Conservation (phyloP, 176 grass and related monocot species). For the Oryza longistaminata region DNA sequence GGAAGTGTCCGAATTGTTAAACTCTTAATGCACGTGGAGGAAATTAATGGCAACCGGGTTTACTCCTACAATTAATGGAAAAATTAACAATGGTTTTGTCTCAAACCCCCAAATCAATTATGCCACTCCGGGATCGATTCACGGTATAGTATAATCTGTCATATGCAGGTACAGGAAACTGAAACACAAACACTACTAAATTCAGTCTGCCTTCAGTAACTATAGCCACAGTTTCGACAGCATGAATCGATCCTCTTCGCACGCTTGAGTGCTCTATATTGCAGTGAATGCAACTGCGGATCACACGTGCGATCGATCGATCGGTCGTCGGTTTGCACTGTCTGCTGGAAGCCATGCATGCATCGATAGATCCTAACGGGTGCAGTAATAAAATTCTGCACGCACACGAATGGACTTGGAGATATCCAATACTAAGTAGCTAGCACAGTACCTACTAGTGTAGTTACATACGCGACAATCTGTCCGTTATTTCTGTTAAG, state of each 20-base stretch:
- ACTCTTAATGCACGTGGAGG: neutral
- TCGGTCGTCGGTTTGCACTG: neutral
- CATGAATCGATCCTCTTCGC: neutral
- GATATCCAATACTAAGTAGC: no score
- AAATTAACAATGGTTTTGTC: neutral
- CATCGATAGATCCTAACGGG: neutral
- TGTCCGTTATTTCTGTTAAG: neutral
- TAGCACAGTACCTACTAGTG: no score
- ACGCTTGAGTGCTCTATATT: neutral
- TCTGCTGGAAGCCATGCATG: neutral
- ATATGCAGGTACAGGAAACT: neutral
- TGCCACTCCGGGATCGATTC: neutral
- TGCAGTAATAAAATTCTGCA: neutral
- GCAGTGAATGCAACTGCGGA: neutral
- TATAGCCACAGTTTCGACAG: neutral
- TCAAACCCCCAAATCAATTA: neutral
- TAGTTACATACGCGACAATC: neutral
- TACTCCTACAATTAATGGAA: neutral
- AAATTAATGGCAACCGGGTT: constrained; percentile 8
- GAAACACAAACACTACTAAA: neutral
- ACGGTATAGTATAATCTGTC: neutral
- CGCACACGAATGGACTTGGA: neutral
- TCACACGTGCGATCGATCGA: constrained; percentile 28
- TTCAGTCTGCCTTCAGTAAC: neutral
- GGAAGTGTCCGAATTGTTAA: neutral